Base-by-base conservation (phyloP, 1,284 basidiomycete genomes). In the Coniferiporia sulphurascens region DNA sequence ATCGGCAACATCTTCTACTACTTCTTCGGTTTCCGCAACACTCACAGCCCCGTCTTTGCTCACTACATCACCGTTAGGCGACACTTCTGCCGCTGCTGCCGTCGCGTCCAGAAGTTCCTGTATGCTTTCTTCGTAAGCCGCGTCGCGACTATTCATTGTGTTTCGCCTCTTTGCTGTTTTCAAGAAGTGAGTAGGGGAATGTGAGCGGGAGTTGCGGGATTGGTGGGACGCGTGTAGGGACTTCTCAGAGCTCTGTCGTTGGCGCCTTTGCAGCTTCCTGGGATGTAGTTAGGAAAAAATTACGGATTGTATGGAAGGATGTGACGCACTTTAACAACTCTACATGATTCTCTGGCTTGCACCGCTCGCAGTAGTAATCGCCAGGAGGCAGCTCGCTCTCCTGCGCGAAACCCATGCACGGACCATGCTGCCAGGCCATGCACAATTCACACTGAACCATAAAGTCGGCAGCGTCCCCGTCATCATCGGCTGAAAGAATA, bases 371-470 rank as follows among this genome's bases (percentile, higher is more conserved):
- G 68, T 89, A 96, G 75, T 99, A 92, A 74, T 86, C 81, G 69
- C 86, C 85, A 66, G 90, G 83, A 59, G 87, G 87, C 35, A 91
- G 83, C 67, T 88, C 87, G 62, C 90, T 89, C 71, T 95, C 91
- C 46, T 85, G 85, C 70, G 88, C 85, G 72, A 93, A 93, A 52
- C 96, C 96, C 86, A 99, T 95, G 75, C 96, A 99, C 35, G 89
- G 82, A 17, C 95, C 95, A 73, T 99, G 96, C 74, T 99, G 96
- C 96, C 96, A 99, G 63, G 93, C 93, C 69, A 93, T 91, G 79
- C 96, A 99, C 56, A 82, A 88, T 76, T 99, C 96, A 76, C 96
- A 99, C 73, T 95, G 91, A 55, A 98, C 94, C 94, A 98, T 98
- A 71, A 94, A 90, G 74, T 93, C 93, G 53, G 88, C 89, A 54